Conservation (phyloP, 148 eudicot genomes). For the Vaccinium myrtillus region DNA sequence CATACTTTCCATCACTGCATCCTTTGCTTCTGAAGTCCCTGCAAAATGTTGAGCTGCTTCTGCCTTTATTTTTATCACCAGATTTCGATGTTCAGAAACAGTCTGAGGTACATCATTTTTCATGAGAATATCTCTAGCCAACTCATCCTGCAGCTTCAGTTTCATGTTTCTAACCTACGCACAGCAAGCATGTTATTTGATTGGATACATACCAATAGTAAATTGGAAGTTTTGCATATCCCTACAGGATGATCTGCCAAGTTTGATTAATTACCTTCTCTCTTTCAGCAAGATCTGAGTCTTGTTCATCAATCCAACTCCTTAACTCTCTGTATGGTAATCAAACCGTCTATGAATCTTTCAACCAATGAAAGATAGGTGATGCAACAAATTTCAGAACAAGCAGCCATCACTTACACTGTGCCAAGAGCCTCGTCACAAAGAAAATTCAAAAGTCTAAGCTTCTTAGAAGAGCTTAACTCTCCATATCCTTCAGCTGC, state of each 20-base stretch:
- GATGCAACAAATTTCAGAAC: neutral
- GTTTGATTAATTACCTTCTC: constrained; percentile 17
- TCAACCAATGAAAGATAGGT: neutral
- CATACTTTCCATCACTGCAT: constrained; percentile 14
- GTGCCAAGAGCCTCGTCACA: constrained; percentile 36
- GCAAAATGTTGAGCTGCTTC: constrained; percentile 23
- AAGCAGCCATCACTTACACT: constrained; percentile 15
- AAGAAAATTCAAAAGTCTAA: constrained; percentile 27
- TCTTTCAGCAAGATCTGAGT: constrained; percentile 15
- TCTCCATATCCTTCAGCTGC: constrained; percentile 15
- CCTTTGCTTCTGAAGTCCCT: constrained; percentile 2
- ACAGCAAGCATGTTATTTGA: neutral
- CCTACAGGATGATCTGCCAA: neutral
- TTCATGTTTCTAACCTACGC: constrained; percentile 16
- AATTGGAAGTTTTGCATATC: neutral
- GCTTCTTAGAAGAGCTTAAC: constrained; percentile 21
- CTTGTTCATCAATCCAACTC: constrained; percentile 25
- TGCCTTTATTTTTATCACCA: constrained; percentile 21
- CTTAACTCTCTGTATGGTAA: constrained; percentile 21
- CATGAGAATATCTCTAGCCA: constrained; percentile 23
- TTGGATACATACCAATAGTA: too few species aligned
- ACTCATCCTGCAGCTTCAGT: constrained; percentile 26
- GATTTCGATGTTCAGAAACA: constrained; percentile 20
- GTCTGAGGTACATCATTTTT: constrained; percentile 17
- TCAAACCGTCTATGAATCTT: neutral